Evolutionary conservation across 2,329 filamentous ascomycete genomes (phyloP).

Genomic region (Cladosporium velox): DNA sequence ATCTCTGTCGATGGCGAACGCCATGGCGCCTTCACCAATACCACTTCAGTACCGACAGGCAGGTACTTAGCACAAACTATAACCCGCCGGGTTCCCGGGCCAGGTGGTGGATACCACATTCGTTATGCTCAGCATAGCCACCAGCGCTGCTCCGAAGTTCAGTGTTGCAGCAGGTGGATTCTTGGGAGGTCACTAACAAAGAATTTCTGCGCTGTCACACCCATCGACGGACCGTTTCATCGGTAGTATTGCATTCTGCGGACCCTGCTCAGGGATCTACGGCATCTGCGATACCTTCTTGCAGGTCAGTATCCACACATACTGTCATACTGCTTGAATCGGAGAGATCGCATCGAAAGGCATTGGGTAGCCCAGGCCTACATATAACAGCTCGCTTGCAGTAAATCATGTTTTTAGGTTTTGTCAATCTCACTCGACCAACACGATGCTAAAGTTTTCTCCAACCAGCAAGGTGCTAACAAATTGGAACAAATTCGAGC

Average conservation of each 20-base stretch:
- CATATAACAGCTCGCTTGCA: not conserved
- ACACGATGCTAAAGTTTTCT: not conserved
- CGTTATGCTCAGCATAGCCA: not conserved
- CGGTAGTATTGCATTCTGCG: not conserved
- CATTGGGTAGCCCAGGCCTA: not conserved
- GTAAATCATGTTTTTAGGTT: not conserved
- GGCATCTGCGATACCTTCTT: conserved; percentile 9
- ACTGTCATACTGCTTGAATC: conserved; percentile 1
- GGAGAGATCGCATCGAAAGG: not conserved
- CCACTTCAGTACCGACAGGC: conserved; percentile 2
- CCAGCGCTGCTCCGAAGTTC: not conserved
- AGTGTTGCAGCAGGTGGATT: not conserved
- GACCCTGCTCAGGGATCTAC: conserved; percentile 1
- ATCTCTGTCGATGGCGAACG: not conserved
- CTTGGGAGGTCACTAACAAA: not conserved
- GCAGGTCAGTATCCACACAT: conserved; percentile 8
- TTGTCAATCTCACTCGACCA: not conserved
- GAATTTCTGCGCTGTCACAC: not conserved
- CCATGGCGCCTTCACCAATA: conserved; percentile 6
- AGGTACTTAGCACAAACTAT: conserved; percentile 14
- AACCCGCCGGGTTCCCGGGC: conserved; percentile 15
- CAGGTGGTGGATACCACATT: not conserved
- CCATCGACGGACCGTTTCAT: not conserved
- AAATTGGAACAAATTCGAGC: not conserved
- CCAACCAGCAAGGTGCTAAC: not conserved